These are phyloP conservation scores for Sugiyamaella chiloensis DNA, from an alignment of 805 yeast species.

Conservation along the genomic window DNA sequence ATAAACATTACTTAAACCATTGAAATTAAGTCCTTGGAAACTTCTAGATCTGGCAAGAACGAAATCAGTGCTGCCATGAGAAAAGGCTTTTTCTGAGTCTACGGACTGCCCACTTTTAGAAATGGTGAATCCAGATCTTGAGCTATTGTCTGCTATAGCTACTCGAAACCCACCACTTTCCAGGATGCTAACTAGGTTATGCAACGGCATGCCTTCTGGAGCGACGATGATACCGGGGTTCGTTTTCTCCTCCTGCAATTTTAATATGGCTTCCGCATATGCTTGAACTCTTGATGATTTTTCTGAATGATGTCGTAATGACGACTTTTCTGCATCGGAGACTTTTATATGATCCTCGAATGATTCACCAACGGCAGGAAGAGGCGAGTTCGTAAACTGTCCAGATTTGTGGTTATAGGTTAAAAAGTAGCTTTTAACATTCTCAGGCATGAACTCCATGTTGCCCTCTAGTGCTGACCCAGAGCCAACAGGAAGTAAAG, in stretches of 20 bases:
- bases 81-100: not conserved
- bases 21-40: slow-evolving; percentile 13
- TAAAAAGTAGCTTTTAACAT: not conserved
- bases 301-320: not conserved
- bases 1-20: not conserved
- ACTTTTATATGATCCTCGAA: not conserved
- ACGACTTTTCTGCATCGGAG: not conserved
- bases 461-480: slow-evolving; percentile 1
- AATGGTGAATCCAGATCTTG: slow-evolving; percentile 5
- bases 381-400: not conserved
- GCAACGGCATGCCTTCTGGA: slow-evolving; percentile 2
- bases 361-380: not conserved
- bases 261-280: not conserved
- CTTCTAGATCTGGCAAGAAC: slow-evolving; percentile 4
- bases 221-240: not conserved
- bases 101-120: not conserved
- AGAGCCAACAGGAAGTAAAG: slow-evolving; percentile 4
- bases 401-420: not conserved
- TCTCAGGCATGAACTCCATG: not conserved
- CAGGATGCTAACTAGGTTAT: not conserved
- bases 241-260: not conserved
- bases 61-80: not conserved
- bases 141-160: not conserved
- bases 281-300: too few species aligned
- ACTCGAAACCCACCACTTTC: not conserved